Base-by-base conservation (phyloP, 768 basidiomycete species). In the Calocybe indica region DNA sequence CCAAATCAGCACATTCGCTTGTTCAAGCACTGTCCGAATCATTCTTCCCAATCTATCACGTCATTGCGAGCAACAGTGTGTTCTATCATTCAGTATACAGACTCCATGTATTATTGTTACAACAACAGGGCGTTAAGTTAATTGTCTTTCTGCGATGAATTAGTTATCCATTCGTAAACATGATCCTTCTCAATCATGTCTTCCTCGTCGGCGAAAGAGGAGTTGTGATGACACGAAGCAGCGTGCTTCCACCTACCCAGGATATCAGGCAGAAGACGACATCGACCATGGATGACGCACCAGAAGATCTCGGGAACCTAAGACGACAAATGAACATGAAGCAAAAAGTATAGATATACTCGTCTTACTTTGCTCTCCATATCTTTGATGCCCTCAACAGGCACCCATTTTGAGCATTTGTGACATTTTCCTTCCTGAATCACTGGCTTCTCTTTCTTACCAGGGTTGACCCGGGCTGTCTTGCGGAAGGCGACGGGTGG, bases 371-470 rank as follows among this genome's bases (percentile, higher is more conserved):
- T 89, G 47, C 78, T 75, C 41, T 86, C 80, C 44, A 85, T 73
- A 53, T 81, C 75, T 65, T 90, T 91, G 47, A 86, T 63, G 6
- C 87, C 84, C 58, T 91, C 82, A 5, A 91, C 66, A 1, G 75
- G 62, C 13, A 89, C 66, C 88, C 89, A 92, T 52, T 76, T 78
- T 15, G 62, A 57, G 63, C 90, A 92, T 55, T 78, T 79, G 68
- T 92, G 88, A 55, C 90, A 92, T 55, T 76, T 80, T 2, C 88
- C 90, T 55, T 92, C 79, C 38, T 76, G 69, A 50, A 90, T 72
- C 28, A 66, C 55, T 0, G 63, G 50, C 48, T 81, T 79, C 58
- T 91, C 85, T 39, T 75, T 72, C 60, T 83, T 86, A 7, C 71
- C 74, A 1, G 77, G 59, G 33, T 72, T 65, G 2, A 59, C 63